A percentile compares a stretch with the other conserved stretches of the same genome.
Evolutionary conservation across 768 basidiomycete species (phyloP).

Genomic region (Amanita pallidorosea): DNA sequence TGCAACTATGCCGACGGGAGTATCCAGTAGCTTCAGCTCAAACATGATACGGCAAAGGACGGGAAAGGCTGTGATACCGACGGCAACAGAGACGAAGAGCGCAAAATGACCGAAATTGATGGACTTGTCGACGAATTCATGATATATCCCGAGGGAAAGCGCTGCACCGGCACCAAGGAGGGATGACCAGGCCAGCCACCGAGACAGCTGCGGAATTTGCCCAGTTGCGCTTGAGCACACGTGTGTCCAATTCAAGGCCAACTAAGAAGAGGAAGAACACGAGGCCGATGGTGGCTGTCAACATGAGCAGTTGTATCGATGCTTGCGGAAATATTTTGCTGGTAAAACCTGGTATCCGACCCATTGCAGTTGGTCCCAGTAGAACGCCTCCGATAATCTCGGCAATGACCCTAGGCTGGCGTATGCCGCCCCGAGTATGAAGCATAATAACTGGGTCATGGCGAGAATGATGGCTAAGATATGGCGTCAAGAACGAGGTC

Average conservation of each 20-base stretch:
- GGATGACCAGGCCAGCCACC: slow-evolving; percentile 57
- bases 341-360: slow-evolving; percentile 69
- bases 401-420: slow-evolving; percentile 88
- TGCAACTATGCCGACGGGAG: slow-evolving; percentile 73
- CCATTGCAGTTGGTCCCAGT: slow-evolving; percentile 70
- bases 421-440: slow-evolving; percentile 55
- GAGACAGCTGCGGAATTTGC: slow-evolving; percentile 49
- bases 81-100: slow-evolving; percentile 76
- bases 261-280: slow-evolving; percentile 76
- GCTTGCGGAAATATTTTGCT: slow-evolving; percentile 42
- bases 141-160: slow-evolving; percentile 62
- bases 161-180: slow-evolving; percentile 77
- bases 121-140: slow-evolving; percentile 43
- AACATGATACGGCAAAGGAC: slow-evolving; percentile 80
- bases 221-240: slow-evolving; percentile 55
- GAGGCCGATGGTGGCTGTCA: slow-evolving; percentile 70
- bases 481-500: slow-evolving; percentile 4
- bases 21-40: slow-evolving; percentile 73
- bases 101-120: slow-evolving; percentile 76
- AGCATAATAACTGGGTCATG: slow-evolving; percentile 64
- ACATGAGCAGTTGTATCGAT: slow-evolving; percentile 47
- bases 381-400: slow-evolving; percentile 89
- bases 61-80: slow-evolving; percentile 76
- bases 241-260: slow-evolving; percentile 74
- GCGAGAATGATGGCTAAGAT: slow-evolving; percentile 63